Evolutionary conservation across 2,329 filamentous ascomycete species (phyloP).

Genomic region (Paramyrothecium sp.): DNA sequence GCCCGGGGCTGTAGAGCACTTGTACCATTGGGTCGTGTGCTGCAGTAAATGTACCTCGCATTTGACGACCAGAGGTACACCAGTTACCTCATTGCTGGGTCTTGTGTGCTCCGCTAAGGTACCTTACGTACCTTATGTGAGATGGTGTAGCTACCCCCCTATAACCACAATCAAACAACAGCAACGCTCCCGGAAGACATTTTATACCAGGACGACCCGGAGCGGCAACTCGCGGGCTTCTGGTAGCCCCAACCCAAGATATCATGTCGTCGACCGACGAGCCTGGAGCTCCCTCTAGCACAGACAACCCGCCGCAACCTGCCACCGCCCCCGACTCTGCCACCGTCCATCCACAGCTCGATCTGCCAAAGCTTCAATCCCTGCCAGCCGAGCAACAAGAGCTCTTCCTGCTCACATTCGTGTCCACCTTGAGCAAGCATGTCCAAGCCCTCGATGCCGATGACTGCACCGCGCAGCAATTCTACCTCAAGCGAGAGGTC

Average conservation of each 20-base stretch:
- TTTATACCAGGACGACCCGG: not conserved
- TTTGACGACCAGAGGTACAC: too few relatives aligned
- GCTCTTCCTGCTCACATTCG: constrained; percentile 86
- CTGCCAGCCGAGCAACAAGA: constrained; percentile 94
- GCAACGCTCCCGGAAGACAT: not conserved
- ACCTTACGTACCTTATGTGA: not conserved
- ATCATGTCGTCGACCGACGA: constrained; percentile 36
- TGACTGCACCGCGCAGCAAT: constrained; percentile 83
- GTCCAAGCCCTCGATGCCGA: constrained; percentile 72
- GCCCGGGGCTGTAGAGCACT: not conserved
- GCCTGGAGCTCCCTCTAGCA: constrained; percentile 27
- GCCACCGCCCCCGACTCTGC: constrained; percentile 33
- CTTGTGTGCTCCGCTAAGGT: not conserved
- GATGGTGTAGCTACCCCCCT: not conserved
- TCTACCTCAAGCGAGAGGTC: constrained; percentile 89
- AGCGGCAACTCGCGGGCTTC: not conserved
- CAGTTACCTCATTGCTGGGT: not conserved
- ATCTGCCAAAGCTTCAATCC: constrained; percentile 83
- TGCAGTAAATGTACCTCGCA: too few relatives aligned
- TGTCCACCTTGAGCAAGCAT: constrained; percentile 78
- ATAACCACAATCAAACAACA: not conserved
- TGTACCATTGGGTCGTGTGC: too few relatives aligned
- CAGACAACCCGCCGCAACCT: constrained; percentile 13
- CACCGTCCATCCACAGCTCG: constrained; percentile 72
- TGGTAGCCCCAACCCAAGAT: not conserved